phyloP scores from a whole-genome alignment of 2,329 filamentous ascomycete genomes.

The Venturia asperata region DNA sequence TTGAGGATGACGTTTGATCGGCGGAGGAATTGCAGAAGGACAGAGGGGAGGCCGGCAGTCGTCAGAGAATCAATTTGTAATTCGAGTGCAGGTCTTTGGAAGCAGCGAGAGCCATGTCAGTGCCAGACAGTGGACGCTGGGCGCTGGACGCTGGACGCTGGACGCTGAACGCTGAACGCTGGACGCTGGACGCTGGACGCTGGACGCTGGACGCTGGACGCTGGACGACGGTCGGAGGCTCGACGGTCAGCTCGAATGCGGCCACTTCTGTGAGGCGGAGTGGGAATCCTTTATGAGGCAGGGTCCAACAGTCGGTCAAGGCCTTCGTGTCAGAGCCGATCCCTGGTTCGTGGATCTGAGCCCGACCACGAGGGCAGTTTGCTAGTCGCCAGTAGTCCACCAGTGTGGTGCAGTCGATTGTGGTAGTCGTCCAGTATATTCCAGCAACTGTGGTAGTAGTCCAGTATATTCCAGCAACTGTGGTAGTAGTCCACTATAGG shows the following conservation, averaged over 20 bases:
- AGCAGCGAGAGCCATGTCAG: not conserved
- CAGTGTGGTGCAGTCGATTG: too few species aligned
- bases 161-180: not conserved
- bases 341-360: not conserved
- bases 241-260: not conserved
- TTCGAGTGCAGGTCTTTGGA: not conserved
- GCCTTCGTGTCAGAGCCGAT: not conserved
- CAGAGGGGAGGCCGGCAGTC: too few species aligned
- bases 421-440: too few species aligned
- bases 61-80: not conserved
- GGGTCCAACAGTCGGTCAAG: constrained; percentile 1
- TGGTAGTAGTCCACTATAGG: too few species aligned
- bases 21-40: not conserved
- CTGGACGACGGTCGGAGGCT: not conserved
- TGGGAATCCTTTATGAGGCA: not conserved
- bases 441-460: too few species aligned
- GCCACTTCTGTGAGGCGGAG: not conserved
- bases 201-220: too few species aligned
- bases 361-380: not conserved
- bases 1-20: constrained; percentile 9
- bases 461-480: too few species aligned
- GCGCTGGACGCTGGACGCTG: too few species aligned
- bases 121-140: not conserved
- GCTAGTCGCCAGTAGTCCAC: not conserved
- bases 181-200: too few species aligned